Percentiles rank a stretch among this genome's conserved stretches.
Evolutionary conservation across 2,329 filamentous ascomycete genomes (phyloP).

Genomic region (Clonostachys rosea): DNA sequence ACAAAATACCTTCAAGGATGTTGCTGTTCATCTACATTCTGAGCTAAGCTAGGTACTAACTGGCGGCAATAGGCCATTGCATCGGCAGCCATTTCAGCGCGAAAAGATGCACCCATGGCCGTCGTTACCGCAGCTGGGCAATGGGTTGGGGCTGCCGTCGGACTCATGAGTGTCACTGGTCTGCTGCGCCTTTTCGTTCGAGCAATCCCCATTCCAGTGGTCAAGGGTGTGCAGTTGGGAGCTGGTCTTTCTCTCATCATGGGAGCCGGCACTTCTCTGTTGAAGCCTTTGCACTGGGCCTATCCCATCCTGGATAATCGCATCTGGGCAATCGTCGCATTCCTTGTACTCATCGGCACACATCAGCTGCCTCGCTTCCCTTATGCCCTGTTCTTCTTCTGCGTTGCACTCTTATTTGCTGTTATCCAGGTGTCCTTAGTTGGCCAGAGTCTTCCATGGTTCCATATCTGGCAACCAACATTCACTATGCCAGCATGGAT

Average conservation of each 20-base stretch:
- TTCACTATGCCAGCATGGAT: slow-evolving; percentile 28
- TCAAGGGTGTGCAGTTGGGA: slow-evolving; percentile 93
- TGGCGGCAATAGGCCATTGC: slow-evolving; percentile 63
- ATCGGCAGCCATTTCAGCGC: slow-evolving; percentile 75
- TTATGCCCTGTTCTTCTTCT: slow-evolving; percentile 71
- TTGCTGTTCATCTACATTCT: too few relatives aligned
- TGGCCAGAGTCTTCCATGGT: slow-evolving; percentile 36
- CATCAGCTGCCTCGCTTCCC: slow-evolving; percentile 65
- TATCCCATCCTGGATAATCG: slow-evolving; percentile 70
- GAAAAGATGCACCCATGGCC: slow-evolving; percentile 38
- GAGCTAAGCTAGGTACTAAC: neutral
- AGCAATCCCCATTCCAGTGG: slow-evolving; percentile 78
- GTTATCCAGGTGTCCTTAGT: slow-evolving; percentile 27
- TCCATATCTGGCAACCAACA: slow-evolving; percentile 57
- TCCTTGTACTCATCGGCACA: slow-evolving; percentile 65
- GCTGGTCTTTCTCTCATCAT: slow-evolving; percentile 81
- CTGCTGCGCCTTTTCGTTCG: slow-evolving; percentile 68
- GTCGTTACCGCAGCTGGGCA: slow-evolving; percentile 76
- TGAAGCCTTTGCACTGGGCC: slow-evolving; percentile 66
- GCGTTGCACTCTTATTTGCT: slow-evolving; percentile 64
- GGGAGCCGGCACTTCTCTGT: slow-evolving; percentile 66
- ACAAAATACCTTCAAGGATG: neutral
- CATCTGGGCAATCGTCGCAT: slow-evolving; percentile 71
- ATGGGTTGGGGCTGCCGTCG: slow-evolving; percentile 68
- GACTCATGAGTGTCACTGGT: slow-evolving; percentile 75